A percentile compares a stretch with the other conserved stretches of the same genome.
These are phyloP conservation scores for Clonostachys solani DNA, from an alignment of 2,329 filamentous ascomycete species.

Conservation along the genomic window DNA sequence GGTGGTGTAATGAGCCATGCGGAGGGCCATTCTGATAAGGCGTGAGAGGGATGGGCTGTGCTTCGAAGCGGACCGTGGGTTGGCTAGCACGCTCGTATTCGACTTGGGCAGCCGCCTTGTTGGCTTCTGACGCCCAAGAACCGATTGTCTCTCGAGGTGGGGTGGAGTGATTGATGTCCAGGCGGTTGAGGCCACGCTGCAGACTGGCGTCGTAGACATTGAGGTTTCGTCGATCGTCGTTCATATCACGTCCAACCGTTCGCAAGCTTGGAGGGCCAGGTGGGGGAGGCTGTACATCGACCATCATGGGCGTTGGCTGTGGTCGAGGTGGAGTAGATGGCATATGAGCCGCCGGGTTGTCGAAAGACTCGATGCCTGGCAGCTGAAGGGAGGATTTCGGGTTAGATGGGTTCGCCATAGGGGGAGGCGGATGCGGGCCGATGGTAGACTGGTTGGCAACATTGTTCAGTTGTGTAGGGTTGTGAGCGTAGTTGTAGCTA, in stretches of 20 bases:
- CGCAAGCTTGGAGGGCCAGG: slow-evolving; percentile 22
- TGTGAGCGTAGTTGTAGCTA: slow-evolving; percentile 58
- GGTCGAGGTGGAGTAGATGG: slow-evolving; percentile 24
- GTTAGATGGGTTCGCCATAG: slow-evolving; percentile 37
- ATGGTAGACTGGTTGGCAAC: slow-evolving; percentile 65
- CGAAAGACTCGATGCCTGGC: slow-evolving; percentile 90
- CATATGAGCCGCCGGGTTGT: slow-evolving; percentile 44
- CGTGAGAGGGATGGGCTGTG: slow-evolving; percentile 29
- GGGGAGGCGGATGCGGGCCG: slow-evolving; percentile 50
- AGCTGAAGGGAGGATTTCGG: slow-evolving; percentile 62
- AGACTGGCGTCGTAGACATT: slow-evolving; percentile 62
- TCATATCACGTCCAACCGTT: slow-evolving; percentile 11
- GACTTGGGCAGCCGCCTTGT: slow-evolving; percentile 48
- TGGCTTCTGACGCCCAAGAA: slow-evolving; percentile 52
- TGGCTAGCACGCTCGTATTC: slow-evolving; percentile 42
- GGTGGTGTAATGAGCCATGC: slow-evolving; percentile 39
- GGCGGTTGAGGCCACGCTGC: slow-evolving; percentile 60
- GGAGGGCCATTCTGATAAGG: slow-evolving; percentile 21
- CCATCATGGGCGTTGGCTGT: slow-evolving; percentile 71
- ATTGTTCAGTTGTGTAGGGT: slow-evolving; percentile 69
- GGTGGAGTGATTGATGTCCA: slow-evolving; percentile 56
- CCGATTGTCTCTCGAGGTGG: slow-evolving; percentile 48
- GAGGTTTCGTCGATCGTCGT: slow-evolving; percentile 45
- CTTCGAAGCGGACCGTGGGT: slow-evolving; percentile 51
- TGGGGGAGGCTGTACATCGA: slow-evolving; percentile 50